Evolutionary conservation across 2,329 filamentous ascomycete genomes (phyloP), one percentile per base, ranked within the genome.

Genomic region (Alternaria brassicicola): DNA sequence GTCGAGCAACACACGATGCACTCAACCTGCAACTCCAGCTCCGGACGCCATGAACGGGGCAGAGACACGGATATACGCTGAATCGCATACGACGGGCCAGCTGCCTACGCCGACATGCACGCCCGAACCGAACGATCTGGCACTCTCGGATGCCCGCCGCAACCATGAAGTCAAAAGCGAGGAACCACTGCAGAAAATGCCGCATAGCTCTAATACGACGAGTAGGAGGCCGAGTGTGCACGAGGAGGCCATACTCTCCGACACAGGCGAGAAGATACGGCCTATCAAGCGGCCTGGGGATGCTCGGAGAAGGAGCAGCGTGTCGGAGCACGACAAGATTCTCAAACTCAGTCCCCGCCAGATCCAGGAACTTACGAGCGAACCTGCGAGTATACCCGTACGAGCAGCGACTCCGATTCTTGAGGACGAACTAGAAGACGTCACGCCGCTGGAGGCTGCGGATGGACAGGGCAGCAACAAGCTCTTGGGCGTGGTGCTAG

Each of bases 321-420:
- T 74, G 30, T 73, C 72, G 3, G 75, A 75, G 33, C 72, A 76
- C 31, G 72, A 81, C 5, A 79, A 76, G 60, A 70, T 82, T 3
- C 71, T 84, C 57, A 86, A 84, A 65, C 74, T 86, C 28, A 86
- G 84, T 3, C 80, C 82, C 2, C 79, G 79, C 38, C 80, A 85
- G 69, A 82, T 87, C 3, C 79, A 84, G 39, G 83, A 85, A 42
- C 78, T 87, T 39, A 84, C 83, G 6, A 78, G 80, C 15, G 84
- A 84, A 12, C 82, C 84, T 8, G 78, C 83, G 15, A 85, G 83
- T 39, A 78, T 86, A n/a, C 82, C 84, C 3, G 69, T 84, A 35
- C 80, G 81, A 26, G 70, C 79, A 13, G 77, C 78, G 8, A 69
- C 76, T 6, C 75, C 72, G 5, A 76, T 80, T 19, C 63, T 66